phyloP scores from a whole-genome alignment of 2,329 filamentous ascomycete species.

The Pseudovirgaria hyperparasitica region DNA sequence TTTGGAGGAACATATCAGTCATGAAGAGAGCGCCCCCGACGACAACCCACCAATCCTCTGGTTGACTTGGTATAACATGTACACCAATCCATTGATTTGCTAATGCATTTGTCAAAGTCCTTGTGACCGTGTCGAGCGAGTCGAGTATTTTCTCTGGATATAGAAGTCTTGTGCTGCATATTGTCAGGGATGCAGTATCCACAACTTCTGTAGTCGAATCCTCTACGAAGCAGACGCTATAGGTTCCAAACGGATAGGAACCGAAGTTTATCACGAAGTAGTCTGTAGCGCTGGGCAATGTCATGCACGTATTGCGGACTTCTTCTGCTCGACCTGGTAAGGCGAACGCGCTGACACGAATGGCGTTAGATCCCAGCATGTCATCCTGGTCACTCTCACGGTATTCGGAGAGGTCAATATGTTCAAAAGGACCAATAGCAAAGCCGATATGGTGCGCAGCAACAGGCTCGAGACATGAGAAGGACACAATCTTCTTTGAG shows the following conservation, averaged over 20 bases:
- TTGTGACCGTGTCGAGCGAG: conserved; percentile 67
- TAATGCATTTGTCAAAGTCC: conserved; percentile 68
- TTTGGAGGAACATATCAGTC: conserved; percentile 84
- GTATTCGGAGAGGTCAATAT: conserved; percentile 79
- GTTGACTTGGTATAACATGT: conserved; percentile 73
- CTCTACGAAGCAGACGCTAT: conserved; percentile 89
- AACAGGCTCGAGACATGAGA: conserved; percentile 56
- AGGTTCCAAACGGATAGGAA: conserved; percentile 72
- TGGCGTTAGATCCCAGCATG: conserved; percentile 73
- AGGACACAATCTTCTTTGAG: conserved; percentile 77
- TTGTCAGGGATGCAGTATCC: conserved; percentile 68
- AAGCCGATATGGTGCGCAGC: conserved; percentile 87
- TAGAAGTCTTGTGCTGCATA: conserved; percentile 77
- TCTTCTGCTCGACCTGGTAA: conserved; percentile 71
- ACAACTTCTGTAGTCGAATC: conserved; percentile 67
- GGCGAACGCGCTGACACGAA: conserved; percentile 85
- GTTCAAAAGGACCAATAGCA: conserved; percentile 87
- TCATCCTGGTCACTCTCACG: conserved; percentile 86
- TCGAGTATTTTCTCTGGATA: conserved; percentile 80
- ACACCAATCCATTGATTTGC: conserved; percentile 92
- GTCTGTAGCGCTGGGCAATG: conserved; percentile 75
- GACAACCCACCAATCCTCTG: conserved; percentile 76
- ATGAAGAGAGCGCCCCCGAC: conserved; percentile 89
- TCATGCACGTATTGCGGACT: conserved; percentile 74
- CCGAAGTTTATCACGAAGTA: conserved; percentile 81